phyloP scores from a whole-genome alignment of 257 asterid genomes.

The Rehmannia glutinosa region DNA sequence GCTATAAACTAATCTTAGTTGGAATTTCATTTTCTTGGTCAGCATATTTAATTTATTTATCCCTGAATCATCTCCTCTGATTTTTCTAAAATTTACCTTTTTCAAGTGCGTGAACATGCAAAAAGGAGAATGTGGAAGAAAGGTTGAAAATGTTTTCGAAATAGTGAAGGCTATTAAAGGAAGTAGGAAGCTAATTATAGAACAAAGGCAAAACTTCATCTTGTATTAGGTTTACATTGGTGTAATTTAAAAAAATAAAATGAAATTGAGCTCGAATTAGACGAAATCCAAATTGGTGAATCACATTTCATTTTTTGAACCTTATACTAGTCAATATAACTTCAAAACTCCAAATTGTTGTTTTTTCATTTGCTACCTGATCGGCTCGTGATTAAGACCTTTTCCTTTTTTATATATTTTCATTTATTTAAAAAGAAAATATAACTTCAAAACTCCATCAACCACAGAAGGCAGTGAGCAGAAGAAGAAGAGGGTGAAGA shows the following conservation, averaged over 20 bases:
- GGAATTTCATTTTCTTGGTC: background rate
- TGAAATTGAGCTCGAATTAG: conserved; percentile 10
- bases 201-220: no score
- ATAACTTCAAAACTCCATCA: conserved; percentile 21
- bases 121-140: background rate
- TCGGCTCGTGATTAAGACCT: no score
- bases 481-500: conserved; percentile 80
- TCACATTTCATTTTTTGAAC: background rate
- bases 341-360: no score
- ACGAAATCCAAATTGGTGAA: background rate
- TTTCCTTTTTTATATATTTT: no score
- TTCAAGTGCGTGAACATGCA: background rate
- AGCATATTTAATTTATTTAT: background rate
- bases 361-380: no score
- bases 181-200: no score
- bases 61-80: background rate
- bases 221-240: background rate
- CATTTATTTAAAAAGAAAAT: background rate
- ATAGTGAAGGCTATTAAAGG: background rate
- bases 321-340: background rate
- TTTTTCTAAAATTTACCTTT: background rate
- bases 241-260: background rate
- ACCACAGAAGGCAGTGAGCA: conserved; percentile 80
- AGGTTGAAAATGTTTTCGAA: background rate
- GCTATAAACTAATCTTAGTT: background rate